phyloP scores from a whole-genome alignment of 257 asterid species.

The Penstemon davidsonii region DNA sequence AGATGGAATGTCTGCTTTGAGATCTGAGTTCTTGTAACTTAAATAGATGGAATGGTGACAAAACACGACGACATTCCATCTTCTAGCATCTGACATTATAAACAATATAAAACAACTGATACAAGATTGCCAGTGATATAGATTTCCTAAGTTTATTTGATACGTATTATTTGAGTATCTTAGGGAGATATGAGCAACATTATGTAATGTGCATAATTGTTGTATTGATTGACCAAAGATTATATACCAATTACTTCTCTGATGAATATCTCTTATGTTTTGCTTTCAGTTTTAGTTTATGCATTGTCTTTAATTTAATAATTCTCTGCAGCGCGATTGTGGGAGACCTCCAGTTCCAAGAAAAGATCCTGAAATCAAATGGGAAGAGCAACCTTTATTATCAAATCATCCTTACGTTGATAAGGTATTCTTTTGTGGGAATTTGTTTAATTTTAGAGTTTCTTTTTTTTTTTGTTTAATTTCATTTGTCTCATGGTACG shows the following conservation, averaged over 20 bases:
- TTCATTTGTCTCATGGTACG: slow-evolving; percentile 9
- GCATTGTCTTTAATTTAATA: slow-evolving; percentile 18
- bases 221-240: slow-evolving; percentile 1
- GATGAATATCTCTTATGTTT: slow-evolving; percentile 3
- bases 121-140: slow-evolving; percentile 8
- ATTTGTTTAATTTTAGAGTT: slow-evolving; percentile 9
- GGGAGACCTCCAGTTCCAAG: slow-evolving; percentile 89
- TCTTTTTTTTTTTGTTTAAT: background rate
- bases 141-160: slow-evolving; percentile 5
- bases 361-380: slow-evolving; percentile 79
- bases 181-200: background rate
- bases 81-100: slow-evolving; percentile 1
- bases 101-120: slow-evolving; percentile 5
- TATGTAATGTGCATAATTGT: background rate
- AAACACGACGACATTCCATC: slow-evolving; percentile 17
- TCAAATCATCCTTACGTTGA: slow-evolving; percentile 94
- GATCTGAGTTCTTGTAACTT: slow-evolving; percentile 1
- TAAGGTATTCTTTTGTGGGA: slow-evolving; percentile 49
- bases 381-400: slow-evolving; percentile 85
- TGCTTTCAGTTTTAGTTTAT: slow-evolving; percentile 28
- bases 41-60: slow-evolving; percentile 10
- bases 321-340: slow-evolving; percentile 74
- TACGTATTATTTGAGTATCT: slow-evolving; percentile 3
- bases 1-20: slow-evolving; percentile 9
- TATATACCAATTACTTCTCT: slow-evolving; percentile 5